Percentiles rank a stretch among this genome's conserved stretches.
Conservation (phyloP, 1,139 yeast genomes). For the Groenewaldozyma sp. region DNA sequence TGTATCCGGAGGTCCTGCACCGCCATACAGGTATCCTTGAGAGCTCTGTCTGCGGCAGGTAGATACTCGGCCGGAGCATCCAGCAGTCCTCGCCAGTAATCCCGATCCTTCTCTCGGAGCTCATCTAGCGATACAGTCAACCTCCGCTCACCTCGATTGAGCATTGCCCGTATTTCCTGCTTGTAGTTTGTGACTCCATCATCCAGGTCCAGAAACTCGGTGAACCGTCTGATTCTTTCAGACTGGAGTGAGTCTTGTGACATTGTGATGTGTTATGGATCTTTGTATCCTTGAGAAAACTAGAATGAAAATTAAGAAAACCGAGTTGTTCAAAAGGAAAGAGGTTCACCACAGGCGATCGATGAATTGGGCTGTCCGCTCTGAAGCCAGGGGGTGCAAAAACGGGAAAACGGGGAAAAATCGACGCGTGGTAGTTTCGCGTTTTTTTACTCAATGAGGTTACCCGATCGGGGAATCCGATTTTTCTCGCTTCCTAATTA, state of each 20-base stretch:
- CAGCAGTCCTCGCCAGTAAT: slow-evolving; percentile 70
- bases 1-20: slow-evolving; percentile 32
- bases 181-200: slow-evolving; percentile 48
- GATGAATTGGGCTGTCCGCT: too few relatives aligned
- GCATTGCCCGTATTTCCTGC: slow-evolving; percentile 62
- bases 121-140: slow-evolving; percentile 77
- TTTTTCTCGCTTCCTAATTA: too few relatives aligned
- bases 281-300: background rate
- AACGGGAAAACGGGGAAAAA: too few relatives aligned
- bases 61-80: slow-evolving; percentile 73
- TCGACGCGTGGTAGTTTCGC: too few relatives aligned
- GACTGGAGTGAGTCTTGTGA: slow-evolving; percentile 25
- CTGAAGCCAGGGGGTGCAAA: too few relatives aligned
- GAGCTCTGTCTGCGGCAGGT: slow-evolving; percentile 85
- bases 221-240: slow-evolving; percentile 81
- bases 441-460: too few relatives aligned
- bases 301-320: too few relatives aligned
- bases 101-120: slow-evolving; percentile 70
- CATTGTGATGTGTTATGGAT: background rate
- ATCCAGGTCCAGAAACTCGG: slow-evolving; percentile 68
- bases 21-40: slow-evolving; percentile 61
- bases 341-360: too few relatives aligned
- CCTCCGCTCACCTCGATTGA: slow-evolving; percentile 56
- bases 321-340: too few relatives aligned
- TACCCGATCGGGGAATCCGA: too few relatives aligned